Conservation (phyloP, 2,329 filamentous ascomycete genomes). For the Pezicula rhizophila region DNA sequence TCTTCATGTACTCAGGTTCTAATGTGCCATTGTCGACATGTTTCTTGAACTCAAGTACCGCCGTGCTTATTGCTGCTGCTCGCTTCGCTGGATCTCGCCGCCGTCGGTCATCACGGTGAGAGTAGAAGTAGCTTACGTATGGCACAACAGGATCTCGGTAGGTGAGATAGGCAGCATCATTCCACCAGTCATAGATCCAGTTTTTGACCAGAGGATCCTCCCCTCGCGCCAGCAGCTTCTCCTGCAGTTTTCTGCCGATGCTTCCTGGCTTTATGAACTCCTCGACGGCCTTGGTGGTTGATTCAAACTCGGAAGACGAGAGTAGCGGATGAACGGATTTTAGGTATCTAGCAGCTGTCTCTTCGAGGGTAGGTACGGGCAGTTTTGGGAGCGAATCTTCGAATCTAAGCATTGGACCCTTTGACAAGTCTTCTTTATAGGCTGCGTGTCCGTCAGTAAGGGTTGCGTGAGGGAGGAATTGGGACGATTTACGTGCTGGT, state of each 20-base stretch:
- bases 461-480: conserved; percentile 1
- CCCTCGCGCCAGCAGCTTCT: conserved; percentile 73
- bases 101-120: conserved; percentile 86
- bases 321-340: conserved; percentile 74
- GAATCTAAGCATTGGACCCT: conserved; percentile 76
- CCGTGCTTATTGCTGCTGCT: conserved; percentile 82
- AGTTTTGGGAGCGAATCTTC: conserved; percentile 78
- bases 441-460: conserved; percentile 38
- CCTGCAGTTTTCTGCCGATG: conserved; percentile 75
- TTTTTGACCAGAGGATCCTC: conserved; percentile 80
- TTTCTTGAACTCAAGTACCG: conserved; percentile 88
- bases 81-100: conserved; percentile 86
- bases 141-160: conserved; percentile 96
- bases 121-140: conserved; percentile 99
- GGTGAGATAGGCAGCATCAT: conserved; percentile 82
- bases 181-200: conserved; percentile 99
- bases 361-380: conserved; percentile 75
- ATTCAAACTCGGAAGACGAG: conserved; percentile 59
- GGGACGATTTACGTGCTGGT: conserved; percentile 38
- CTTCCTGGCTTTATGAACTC: conserved; percentile 88
- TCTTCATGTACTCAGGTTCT: conserved; percentile 99
- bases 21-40: conserved; percentile 76
- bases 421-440: conserved; percentile 74
- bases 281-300: conserved; percentile 75
- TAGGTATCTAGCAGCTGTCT: conserved; percentile 74